phyloP scores from a whole-genome alignment of 352 stramenopile species.

The Achlya hypogyna region DNA sequence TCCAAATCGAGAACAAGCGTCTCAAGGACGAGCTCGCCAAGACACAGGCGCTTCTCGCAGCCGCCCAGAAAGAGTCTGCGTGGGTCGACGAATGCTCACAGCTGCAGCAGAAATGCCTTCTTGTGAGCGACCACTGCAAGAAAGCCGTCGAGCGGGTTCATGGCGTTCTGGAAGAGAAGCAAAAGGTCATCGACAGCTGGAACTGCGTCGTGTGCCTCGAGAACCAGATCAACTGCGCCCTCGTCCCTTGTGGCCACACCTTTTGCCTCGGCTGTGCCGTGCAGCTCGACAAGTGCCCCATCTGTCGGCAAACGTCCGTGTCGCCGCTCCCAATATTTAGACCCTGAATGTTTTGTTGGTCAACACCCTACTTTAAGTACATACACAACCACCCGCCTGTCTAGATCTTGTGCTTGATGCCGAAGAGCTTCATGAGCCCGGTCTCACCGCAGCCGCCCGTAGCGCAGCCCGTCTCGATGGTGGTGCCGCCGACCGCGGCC shows the following conservation, averaged over 20 bases:
- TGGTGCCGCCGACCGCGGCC: not conserved
- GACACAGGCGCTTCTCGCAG: not conserved
- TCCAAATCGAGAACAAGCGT: conserved; percentile 4
- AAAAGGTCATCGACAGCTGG: conserved; percentile 12
- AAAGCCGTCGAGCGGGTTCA: conserved; percentile 5
- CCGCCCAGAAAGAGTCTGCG: not conserved
- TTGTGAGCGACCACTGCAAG: conserved; percentile 11
- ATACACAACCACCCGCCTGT: not conserved
- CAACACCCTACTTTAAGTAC: not conserved
- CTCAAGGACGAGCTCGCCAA: conserved; percentile 6
- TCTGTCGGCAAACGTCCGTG: conserved; percentile 3
- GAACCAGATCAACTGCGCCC: not conserved
- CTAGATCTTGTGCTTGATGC: not conserved
- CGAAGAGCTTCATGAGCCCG: not conserved
- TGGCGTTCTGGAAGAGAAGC: conserved; percentile 8
- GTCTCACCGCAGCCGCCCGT: not conserved
- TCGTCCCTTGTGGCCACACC: conserved; percentile 1
- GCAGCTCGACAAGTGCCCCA: conserved; percentile 1
- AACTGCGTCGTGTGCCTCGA: conserved; percentile 8
- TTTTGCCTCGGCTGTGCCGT: not conserved
- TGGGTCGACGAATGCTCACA: conserved; percentile 7
- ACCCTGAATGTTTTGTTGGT: not conserved
- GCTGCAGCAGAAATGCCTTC: conserved; percentile 1
- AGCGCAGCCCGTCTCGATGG: not conserved
- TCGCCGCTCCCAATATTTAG: not conserved